Evolutionary conservation across 805 yeast genomes (phyloP), one percentile per base, ranked within the genome.

Genomic region (Saturnispora ahearnii): DNA sequence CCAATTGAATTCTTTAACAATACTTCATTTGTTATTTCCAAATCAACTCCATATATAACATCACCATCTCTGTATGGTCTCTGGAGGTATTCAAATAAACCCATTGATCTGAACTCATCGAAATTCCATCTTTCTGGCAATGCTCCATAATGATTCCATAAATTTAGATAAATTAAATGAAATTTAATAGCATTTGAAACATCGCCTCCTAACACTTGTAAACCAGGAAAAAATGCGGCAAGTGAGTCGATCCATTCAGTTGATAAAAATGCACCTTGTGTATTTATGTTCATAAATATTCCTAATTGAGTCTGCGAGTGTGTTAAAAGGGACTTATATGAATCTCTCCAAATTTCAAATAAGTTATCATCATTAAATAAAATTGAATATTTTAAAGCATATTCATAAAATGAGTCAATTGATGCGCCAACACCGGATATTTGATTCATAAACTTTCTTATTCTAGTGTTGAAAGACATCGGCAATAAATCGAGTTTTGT

Each of bases 81-180:
- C 1, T 33, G 30, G 4, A 50, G 44, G 29, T 52, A 45, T 15
- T 54, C 37, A 31, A 57, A 46, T 24, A 53, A 49, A n/a, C 46
- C 50, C n/a, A 55, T 53, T 1, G 64, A 58, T 37, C 61, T 50
- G 3, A 48, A 29, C 4, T 61, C 59, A 21, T 57, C 38, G 53
- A 69, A 73, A 46, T 75, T 72, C 96, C 96, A 91, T 45, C 97
- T 70, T 64, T 90, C 98, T 0, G 98, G 98, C 10, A 90, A 78
- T 49, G 82, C 84, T 11, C 84, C 89, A 63, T 76, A 90, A 13
- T 74, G 70, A 62, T 83, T 75, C 96, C 96, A 90, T 3, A 89
- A 62, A 58, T 89, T 88, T 57, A 81, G 67, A 59, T 71, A 87
- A 12, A 82, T 70, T 45, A 77, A 53, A 64, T 89, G 91, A 21